Evolutionary conservation across 2,329 filamentous ascomycete genomes (phyloP).

Genomic region (Verruconis gallopava): DNA sequence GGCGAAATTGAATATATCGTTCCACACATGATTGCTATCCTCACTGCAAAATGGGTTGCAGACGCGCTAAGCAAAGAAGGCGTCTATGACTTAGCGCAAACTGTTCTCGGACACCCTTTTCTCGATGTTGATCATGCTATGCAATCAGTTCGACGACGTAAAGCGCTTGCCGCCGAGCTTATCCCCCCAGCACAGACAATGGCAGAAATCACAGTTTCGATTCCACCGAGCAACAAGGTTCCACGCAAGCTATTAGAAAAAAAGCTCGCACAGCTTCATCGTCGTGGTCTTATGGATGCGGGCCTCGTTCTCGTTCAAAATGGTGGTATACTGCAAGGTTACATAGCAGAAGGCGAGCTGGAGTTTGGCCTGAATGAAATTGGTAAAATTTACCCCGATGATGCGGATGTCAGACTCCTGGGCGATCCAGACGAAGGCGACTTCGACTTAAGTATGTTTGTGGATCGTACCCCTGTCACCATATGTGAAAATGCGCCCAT

Average conservation of each 20-base stretch:
- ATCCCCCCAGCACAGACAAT: constrained; percentile 42
- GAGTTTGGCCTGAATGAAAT: constrained; percentile 33
- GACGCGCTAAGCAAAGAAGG: constrained; percentile 37
- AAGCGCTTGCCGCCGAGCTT: constrained; percentile 22
- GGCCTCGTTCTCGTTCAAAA: constrained; percentile 42
- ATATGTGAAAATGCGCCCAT: constrained; percentile 40
- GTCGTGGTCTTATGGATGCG: constrained; percentile 42
- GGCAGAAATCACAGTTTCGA: constrained; percentile 40
- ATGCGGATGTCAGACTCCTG: constrained; percentile 26
- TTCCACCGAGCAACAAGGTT: constrained; percentile 33
- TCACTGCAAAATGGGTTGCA: constrained; percentile 46
- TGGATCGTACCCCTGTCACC: constrained; percentile 41
- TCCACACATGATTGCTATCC: constrained; percentile 47
- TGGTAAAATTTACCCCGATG: constrained; percentile 18
- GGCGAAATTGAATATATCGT: constrained; percentile 46
- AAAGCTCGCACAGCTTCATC: constrained; percentile 36
- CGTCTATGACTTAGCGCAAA: constrained; percentile 48
- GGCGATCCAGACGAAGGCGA: constrained; percentile 21
- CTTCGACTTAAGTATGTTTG: constrained; percentile 35
- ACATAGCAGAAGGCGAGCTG: constrained; percentile 41
- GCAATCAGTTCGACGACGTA: constrained; percentile 26
- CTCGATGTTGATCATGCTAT: constrained; percentile 40
- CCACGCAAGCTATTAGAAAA: constrained; percentile 26
- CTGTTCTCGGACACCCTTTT: constrained; percentile 45
- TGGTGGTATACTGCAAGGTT: constrained; percentile 38